phyloP scores from a whole-genome alignment of 345 rosid genomes.

The Salix dunnii region DNA sequence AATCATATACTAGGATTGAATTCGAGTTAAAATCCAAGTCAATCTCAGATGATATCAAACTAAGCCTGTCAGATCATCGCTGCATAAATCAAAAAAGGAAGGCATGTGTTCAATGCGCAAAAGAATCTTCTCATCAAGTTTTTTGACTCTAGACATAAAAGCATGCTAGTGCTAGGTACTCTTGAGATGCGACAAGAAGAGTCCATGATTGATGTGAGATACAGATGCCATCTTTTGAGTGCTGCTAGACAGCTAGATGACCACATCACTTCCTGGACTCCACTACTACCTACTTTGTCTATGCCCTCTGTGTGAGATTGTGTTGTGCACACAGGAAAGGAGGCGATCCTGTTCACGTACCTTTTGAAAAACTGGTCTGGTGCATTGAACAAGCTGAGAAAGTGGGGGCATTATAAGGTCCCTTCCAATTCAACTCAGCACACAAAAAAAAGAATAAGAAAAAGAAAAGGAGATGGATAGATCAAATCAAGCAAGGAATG shows the following conservation, averaged over 20 bases:
- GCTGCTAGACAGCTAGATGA: not conserved
- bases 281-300: not conserved
- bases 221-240: not conserved
- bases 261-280: not conserved
- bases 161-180: not conserved
- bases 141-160: not conserved
- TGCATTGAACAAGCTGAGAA: not conserved
- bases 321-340: not conserved
- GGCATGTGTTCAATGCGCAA: not conserved
- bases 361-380: not conserved
- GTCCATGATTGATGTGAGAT: not conserved
- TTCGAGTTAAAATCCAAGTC: not conserved
- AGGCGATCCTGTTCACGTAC: not conserved
- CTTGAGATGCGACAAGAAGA: not conserved
- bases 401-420: not conserved
- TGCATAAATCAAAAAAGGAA: not conserved
- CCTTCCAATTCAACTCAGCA: not conserved
- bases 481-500: not conserved
- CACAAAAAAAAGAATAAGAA: not conserved
- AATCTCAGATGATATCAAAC: not conserved
- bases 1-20: not conserved
- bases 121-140: not conserved
- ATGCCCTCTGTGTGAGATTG: not conserved
- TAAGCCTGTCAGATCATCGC: not conserved
- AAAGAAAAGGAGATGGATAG: not conserved